Evolutionary conservation across 2,329 filamentous ascomycete genomes (phyloP), one percentile per base, ranked within the genome.

Genomic region (Monosporascus ibericus): DNA sequence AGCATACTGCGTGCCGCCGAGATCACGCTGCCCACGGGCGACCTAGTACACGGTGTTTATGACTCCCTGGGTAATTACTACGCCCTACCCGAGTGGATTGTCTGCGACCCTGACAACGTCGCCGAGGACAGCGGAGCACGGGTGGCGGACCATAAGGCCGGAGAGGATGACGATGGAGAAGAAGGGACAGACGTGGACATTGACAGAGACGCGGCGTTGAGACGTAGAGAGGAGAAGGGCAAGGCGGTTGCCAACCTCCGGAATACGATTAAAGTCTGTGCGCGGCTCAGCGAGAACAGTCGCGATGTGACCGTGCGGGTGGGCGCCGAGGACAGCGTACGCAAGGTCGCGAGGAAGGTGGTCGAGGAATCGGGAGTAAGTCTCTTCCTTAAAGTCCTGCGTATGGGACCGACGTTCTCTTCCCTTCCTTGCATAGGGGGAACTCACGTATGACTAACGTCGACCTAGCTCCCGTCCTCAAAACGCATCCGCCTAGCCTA

Each of bases 1-100:
- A 82, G 80, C 51, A 87, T 96, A 52, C 72, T 96, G 6, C 83
- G 87, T 63, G 91, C 91, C 1, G 86, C 84, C 8, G 90, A 86
- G 24, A 79, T 92, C 34, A 90, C 86, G 0, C 70, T 91, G 14
- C 87, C 88, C 0, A 88, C 85, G 0, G 88, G 88, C 0, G 79
- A 90, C 61, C 69, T 92, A 20, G 81, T 81, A 39, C 82, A 88
- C 51, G 87, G 87, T 9, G 84, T 78, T 18, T 92, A 90, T 62
- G 88, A 92, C 65, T 71, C 81, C 38, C 74, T 84, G 48, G 88
- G 88, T 1, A 85, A 82, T 53, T 79, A 86, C 52, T 92, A 92
- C 63, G 73, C 80, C 6, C 65, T 92, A 9, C 84, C 87, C 0
- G 80, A 85, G 64, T 82, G 82, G 67, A 78, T 90, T 48, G 83